A percentile compares a stretch with the other conserved stretches of the same genome.
Evolutionary conservation across 768 basidiomycete genomes (phyloP).

Genomic region (Psilocybe cubensis): DNA sequence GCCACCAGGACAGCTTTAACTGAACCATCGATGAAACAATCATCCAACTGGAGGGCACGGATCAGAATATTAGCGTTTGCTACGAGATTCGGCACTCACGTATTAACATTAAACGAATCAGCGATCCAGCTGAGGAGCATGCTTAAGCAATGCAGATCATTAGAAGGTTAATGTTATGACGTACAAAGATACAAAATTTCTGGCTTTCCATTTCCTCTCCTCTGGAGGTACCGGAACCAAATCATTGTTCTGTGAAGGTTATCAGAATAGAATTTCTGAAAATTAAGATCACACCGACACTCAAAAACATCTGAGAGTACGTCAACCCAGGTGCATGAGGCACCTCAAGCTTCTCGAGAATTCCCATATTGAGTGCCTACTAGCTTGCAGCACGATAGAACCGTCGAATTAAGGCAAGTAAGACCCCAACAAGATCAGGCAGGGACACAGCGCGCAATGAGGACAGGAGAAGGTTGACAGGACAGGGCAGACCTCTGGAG

Average conservation of each 20-base stretch:
- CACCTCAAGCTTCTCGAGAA: slow-evolving; percentile 52
- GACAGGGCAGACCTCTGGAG: not conserved
- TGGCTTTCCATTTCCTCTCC: slow-evolving; percentile 66
- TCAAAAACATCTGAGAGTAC: slow-evolving; percentile 59
- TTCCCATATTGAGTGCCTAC: slow-evolving; percentile 25
- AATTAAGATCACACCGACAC: slow-evolving; percentile 36
- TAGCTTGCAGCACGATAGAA: not conserved
- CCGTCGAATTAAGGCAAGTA: not conserved
- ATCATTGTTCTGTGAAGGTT: slow-evolving; percentile 61
- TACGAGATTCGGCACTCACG: too few species aligned
- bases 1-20: slow-evolving; percentile 80
- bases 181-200: slow-evolving; percentile 71
- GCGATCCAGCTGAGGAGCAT: slow-evolving; percentile 66
- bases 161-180: slow-evolving; percentile 19
- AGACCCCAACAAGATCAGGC: not conserved
- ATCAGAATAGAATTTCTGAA: slow-evolving; percentile 10
- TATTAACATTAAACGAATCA: slow-evolving; percentile 80
- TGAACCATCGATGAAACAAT: slow-evolving; percentile 78
- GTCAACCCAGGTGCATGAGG: slow-evolving; percentile 55
- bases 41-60: slow-evolving; percentile 58
- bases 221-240: slow-evolving; percentile 66
- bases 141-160: not conserved
- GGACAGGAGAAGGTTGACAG: not conserved
- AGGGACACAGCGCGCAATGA: not conserved
- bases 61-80: too few species aligned